Conservation (phyloP, 192 early-diverging fungal species). For the Lobulomyces angularis region DNA sequence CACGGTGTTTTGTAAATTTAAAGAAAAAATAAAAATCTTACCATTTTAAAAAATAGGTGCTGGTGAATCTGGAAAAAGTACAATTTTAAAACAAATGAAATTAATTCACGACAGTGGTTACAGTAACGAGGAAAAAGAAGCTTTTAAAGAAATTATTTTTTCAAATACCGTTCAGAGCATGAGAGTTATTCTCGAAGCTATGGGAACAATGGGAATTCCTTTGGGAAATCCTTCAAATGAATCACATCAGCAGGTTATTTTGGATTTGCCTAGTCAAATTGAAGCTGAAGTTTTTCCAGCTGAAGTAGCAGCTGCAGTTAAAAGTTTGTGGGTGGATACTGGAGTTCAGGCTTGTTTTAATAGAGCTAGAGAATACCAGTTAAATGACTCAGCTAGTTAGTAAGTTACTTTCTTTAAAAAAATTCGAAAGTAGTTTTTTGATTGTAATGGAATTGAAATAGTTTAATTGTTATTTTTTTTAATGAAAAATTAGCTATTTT, state of each 20-base stretch:
- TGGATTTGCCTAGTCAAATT: constrained; percentile 74
- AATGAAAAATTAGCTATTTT: constrained; percentile 60
- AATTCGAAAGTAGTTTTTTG: neutral
- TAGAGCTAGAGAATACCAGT: constrained; percentile 79
- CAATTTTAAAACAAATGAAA: constrained; percentile 97
- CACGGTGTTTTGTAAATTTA: neutral
- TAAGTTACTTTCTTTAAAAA: constrained; percentile 19
- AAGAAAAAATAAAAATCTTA: neutral
- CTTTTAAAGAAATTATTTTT: constrained; percentile 93
- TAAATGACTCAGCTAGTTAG: constrained; percentile 95
- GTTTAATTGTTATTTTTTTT: constrained; percentile 12
- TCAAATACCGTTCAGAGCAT: constrained; percentile 92
- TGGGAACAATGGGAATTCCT: constrained; percentile 71
- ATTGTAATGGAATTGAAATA: constrained; percentile 3
- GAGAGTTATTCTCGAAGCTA: constrained; percentile 90
- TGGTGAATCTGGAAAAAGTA: constrained; percentile 95
- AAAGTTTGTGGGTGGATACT: constrained; percentile 69
- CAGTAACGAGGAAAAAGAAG: constrained; percentile 74
- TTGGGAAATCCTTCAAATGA: constrained; percentile 59
- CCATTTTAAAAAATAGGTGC: constrained; percentile 44
- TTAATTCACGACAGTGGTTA: constrained; percentile 94
- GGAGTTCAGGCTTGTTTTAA: constrained; percentile 72
- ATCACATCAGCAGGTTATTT: constrained; percentile 54
- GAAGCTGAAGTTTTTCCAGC: constrained; percentile 74
- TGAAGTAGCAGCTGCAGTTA: constrained; percentile 68